phyloP scores from a whole-genome alignment of 805 yeast species.

The Blastobotrys robertii region DNA sequence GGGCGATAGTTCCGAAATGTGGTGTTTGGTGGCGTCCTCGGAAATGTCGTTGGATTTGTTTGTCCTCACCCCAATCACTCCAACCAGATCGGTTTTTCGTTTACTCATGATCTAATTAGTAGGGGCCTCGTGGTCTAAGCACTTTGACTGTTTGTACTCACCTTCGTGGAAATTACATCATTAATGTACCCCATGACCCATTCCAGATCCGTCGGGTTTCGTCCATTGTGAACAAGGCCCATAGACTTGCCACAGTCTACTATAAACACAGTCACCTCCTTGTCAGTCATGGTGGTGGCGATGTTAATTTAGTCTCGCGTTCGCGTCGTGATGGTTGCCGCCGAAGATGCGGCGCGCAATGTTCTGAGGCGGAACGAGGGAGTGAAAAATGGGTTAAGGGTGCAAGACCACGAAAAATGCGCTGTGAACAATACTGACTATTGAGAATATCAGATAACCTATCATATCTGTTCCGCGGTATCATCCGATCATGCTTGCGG shows the following conservation, averaged over 20 bases:
- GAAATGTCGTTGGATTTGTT: not conserved
- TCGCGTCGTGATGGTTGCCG: too few species aligned
- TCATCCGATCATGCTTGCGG: too few species aligned
- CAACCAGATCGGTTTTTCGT: conserved; percentile 23
- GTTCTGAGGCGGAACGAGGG: too few species aligned
- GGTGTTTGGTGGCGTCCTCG: not conserved
- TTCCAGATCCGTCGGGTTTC: conserved; percentile 12
- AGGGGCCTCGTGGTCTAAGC: not conserved
- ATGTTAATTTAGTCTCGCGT: too few species aligned
- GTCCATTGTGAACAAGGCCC: conserved; percentile 14
- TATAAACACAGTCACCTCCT: conserved; percentile 35
- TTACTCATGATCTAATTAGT: conserved; percentile 16
- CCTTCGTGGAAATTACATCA: conserved; percentile 29
- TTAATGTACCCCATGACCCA: conserved; percentile 32
- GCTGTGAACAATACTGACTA: too few species aligned
- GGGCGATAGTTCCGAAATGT: not conserved
- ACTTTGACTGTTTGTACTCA: not conserved
- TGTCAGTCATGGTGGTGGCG: conserved; percentile 14
- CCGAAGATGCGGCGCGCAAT: too few species aligned
- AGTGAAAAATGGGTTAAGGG: too few species aligned
- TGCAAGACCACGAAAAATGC: too few species aligned
- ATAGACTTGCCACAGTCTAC: conserved; percentile 38
- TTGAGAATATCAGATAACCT: too few species aligned
- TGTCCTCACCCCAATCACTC: conserved; percentile 19
- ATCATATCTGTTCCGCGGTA: too few species aligned